phyloP scores from a whole-genome alignment of 176 grass and related monocot genomes.

The Rhipidocladum racemiflorum region DNA sequence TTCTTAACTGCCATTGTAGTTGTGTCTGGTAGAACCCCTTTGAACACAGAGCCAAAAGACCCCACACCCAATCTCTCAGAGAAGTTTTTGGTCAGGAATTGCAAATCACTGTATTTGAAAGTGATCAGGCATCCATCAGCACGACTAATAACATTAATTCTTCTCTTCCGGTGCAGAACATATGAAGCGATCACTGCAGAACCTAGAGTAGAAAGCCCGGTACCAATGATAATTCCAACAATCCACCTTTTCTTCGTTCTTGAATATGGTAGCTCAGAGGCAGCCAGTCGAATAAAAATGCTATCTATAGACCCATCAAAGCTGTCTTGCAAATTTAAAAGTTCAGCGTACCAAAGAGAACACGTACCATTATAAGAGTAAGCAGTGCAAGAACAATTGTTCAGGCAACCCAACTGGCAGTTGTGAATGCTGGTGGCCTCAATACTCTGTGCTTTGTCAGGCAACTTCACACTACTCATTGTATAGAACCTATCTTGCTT shows the following conservation, averaged over 20 bases:
- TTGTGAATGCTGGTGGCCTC: background rate
- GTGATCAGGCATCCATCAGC: slow-evolving; percentile 1
- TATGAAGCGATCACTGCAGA: background rate
- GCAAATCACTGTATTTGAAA: slow-evolving; percentile 40
- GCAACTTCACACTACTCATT: slow-evolving; percentile 6
- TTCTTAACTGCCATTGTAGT: slow-evolving; percentile 47
- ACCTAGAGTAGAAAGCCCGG: background rate
- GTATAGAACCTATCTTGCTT: slow-evolving; percentile 12
- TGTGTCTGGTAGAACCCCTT: slow-evolving; percentile 25
- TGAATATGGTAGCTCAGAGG: slow-evolving; percentile 6
- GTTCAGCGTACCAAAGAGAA: slow-evolving; percentile 9
- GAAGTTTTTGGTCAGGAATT: slow-evolving; percentile 44
- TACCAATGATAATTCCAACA: background rate
- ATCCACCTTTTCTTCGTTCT: background rate
- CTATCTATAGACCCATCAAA: background rate
- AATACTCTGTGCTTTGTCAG: background rate
- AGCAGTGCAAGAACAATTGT: slow-evolving; percentile 33
- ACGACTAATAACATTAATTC: background rate
- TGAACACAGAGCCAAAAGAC: slow-evolving; percentile 49
- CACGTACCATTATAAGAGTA: slow-evolving; percentile 15
- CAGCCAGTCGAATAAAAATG: slow-evolving; percentile 10
- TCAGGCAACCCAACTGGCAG: slow-evolving; percentile 2
- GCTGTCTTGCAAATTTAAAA: slow-evolving; percentile 31
- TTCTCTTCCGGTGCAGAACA: background rate
- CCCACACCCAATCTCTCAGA: slow-evolving; percentile 41